Percentiles rank a stretch among this genome's conserved stretches.
Evolutionary conservation across 2,329 filamentous ascomycete species (phyloP).

Genomic region (Fusarium avenaceum): DNA sequence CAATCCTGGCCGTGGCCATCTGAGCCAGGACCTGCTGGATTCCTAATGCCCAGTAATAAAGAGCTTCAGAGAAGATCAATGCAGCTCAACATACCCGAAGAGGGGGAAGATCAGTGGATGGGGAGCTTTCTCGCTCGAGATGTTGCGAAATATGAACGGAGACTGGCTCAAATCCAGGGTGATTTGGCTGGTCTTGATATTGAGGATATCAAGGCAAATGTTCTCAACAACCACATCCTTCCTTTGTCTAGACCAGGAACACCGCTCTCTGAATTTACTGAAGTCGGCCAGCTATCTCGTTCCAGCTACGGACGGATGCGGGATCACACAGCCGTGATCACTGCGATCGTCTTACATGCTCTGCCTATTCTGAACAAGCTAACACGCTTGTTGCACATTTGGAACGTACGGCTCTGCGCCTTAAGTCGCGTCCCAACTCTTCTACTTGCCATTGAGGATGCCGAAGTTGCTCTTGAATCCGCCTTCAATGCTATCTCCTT

Average conservation of each 20-base stretch:
- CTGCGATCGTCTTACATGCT: conserved; percentile 89
- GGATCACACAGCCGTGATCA: conserved; percentile 90
- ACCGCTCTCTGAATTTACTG: conserved; percentile 52
- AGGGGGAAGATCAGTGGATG: conserved; percentile 64
- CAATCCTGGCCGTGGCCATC: conserved; percentile 70
- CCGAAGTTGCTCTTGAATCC: conserved; percentile 73
- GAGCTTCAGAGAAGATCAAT: conserved; percentile 58
- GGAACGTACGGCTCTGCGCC: conserved; percentile 82
- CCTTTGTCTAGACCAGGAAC: conserved; percentile 60
- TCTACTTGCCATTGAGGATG: conserved; percentile 74
- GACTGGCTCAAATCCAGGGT: conserved; percentile 79
- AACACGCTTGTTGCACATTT: conserved; percentile 78
- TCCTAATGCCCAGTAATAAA: conserved; percentile 61
- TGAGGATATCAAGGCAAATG: conserved; percentile 90
- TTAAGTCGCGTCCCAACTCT: conserved; percentile 80
- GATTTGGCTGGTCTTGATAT: conserved; percentile 79
- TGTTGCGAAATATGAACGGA: conserved; percentile 76
- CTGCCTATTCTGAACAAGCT: conserved; percentile 84
- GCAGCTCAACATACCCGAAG: conserved; percentile 40
- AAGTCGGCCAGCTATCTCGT: conserved; percentile 58
- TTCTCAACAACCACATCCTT: conserved; percentile 83
- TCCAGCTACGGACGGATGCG: conserved; percentile 79
- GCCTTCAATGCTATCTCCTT: conserved; percentile 74
- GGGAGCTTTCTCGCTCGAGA: conserved; percentile 77
- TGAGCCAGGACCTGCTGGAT: conserved; percentile 64